Evolutionary conservation across 148 eudicot genomes (phyloP), one percentile per base, ranked within the genome.

Genomic region (Diospyros kaki): DNA sequence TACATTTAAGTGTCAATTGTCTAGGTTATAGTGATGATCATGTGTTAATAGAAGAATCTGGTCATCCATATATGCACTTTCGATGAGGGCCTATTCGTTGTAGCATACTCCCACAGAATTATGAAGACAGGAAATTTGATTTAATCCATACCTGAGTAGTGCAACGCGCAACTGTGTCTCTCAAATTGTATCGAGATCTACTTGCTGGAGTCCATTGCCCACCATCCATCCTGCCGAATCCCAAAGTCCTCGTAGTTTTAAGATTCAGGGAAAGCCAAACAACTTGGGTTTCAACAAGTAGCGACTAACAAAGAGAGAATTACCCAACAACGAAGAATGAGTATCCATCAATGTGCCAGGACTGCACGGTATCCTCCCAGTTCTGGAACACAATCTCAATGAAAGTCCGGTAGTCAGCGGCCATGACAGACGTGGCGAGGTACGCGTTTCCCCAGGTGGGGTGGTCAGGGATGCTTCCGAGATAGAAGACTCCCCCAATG

Each of bases 261-360:
- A 7, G 3, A 43, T 58, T 40, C 13, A 11, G 5, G 8, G 54
- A 43, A 44, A 41, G 3, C 3, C 4, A 8, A 15, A 58, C 7
- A 9, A 15, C 28, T n/a, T 18, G 39, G 11, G 9, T 64, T 40
- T 64, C 18, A 61, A 61, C 50, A 72, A 41, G 56, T 13, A 55
- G 53, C 15, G 28, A 28, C 28, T 28, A 28, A 28, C 59, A 48
- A 10, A 48, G 5, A 60, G 18, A 66, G 43, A 43, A 87, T 86
- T 80, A 94, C 98, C 99, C 99, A 71, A 96, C 98, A 64, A 93
- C 98, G 73, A 93, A 96, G 89, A 96, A 96, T 54, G 99, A 88
- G 61, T 87, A 90, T 3, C 99, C 99, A 85, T 91, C 87, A 46
- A 96, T 82, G 66, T 96, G 99, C 84, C 89, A 96, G 6, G 99